Evolutionary conservation across 805 yeast species (phyloP).

Genomic region (Saturnispora diversa): DNA sequence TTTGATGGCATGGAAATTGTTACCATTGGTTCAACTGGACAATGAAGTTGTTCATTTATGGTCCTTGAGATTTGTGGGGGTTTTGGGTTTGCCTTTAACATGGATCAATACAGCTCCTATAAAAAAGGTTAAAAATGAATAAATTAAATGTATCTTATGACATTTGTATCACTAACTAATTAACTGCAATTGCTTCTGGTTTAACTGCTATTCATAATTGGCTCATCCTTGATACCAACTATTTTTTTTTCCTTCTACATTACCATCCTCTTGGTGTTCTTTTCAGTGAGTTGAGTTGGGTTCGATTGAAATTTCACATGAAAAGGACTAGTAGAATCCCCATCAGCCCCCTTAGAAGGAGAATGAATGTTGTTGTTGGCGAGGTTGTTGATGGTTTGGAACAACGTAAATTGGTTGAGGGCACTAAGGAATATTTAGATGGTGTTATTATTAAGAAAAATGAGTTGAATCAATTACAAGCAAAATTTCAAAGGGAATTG

Average conservation of each 20-base stretch:
- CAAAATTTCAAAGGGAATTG: background rate
- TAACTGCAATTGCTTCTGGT: too few species aligned
- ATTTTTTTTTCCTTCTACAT: too few species aligned
- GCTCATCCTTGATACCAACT: too few species aligned
- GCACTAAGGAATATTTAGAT: slow-evolving; percentile 4
- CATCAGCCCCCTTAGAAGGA: slow-evolving; percentile 2
- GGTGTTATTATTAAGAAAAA: slow-evolving; percentile 6
- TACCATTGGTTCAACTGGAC: slow-evolving; percentile 4
- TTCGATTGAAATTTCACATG: too few species aligned
- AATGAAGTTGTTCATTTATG: background rate
- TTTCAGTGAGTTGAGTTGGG: too few species aligned
- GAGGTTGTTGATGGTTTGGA: slow-evolving; percentile 9
- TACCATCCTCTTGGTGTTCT: too few species aligned
- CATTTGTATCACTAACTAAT: too few species aligned
- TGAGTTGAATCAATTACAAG: background rate
- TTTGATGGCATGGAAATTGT: slow-evolving; percentile 6
- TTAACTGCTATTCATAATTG: too few species aligned
- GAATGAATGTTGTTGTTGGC: slow-evolving; percentile 3
- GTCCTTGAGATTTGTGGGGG: slow-evolving; percentile 1
- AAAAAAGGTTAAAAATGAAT: slow-evolving; percentile 4
- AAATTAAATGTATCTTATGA: too few species aligned
- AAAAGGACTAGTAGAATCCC: slow-evolving; percentile 6
- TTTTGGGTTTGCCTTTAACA: slow-evolving; percentile 4
- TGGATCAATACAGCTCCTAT: slow-evolving; percentile 2
- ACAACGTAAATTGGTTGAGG: background rate